Base-by-base conservation (phyloP, 257 asterid genomes). In the Knoxia roxburghii region DNA sequence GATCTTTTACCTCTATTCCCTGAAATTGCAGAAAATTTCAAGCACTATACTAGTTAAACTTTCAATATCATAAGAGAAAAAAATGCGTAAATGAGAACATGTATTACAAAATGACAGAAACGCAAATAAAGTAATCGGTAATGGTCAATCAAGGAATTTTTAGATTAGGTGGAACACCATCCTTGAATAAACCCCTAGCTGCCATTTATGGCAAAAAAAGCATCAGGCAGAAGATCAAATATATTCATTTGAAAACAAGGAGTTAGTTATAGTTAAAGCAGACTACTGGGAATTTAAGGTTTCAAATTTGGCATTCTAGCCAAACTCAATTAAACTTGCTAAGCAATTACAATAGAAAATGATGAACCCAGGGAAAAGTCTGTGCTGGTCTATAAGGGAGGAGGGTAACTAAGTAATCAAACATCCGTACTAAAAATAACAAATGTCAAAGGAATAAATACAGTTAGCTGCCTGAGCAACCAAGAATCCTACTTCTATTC, bases 1-100 rank as follows among this genome's bases (percentile, higher is more conserved):
- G 79, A 62, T 72, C 78, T 64, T 77, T 83, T 29, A 67, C 78
- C 37, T 76, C 79, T 61, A 73, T 70, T 67, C 76, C 88, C 95
- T 84, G 86, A 59, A 77, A 70, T 43, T 61, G 62, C 54, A 26
- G 72, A 69, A 61, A 40, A 72, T 30, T 43, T 50, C 40, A 45
- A 66, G 67, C 56, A 32, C 37, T 72, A 14, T 52, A 29, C 43
- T 5, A n/a, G n/a, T n/a, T n/a, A 43, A 60, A 14, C 9, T 65
- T 49, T n/a, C 60, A 39, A 52, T 2, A 64, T 32, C 23, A 32
- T 21, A 49, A n/a, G 15, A 10, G 30, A 39, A 33, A 39, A 65
- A 11, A 11, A 32, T 3, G 29, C 2, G 4, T 41, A 18, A 14
- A 8, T 21, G 4, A 65, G 59, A 49, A 26, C 3, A 20, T 20